A percentile compares a stretch with the other conserved stretches of the same genome.
Evolutionary conservation across 768 basidiomycete genomes (phyloP).

Genomic region (Fistulinella prunicolor): DNA sequence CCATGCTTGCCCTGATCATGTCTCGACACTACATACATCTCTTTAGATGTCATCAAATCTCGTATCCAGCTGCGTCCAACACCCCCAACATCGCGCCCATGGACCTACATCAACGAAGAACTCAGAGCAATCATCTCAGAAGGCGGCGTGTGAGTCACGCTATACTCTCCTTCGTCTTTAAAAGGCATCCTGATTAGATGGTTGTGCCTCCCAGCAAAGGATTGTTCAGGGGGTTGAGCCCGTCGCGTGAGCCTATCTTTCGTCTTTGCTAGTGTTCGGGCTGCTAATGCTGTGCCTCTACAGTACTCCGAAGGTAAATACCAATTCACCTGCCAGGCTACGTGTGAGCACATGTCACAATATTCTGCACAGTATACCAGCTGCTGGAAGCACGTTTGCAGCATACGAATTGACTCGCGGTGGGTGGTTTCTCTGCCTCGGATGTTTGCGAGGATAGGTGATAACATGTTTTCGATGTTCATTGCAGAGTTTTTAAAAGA

Average conservation of each 20-base stretch:
- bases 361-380: slow-evolving; percentile 64
- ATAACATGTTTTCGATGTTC: neutral
- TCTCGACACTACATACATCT: neutral
- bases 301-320: slow-evolving; percentile 62
- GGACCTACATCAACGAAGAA: slow-evolving; percentile 74
- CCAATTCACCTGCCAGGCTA: neutral
- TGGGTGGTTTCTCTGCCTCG: slow-evolving; percentile 24
- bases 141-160: slow-evolving; percentile 61
- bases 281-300: neutral
- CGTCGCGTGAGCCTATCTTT: slow-evolving; percentile 55
- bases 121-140: slow-evolving; percentile 64
- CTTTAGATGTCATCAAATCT: slow-evolving; percentile 84
- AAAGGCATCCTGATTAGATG: neutral
- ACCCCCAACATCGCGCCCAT: slow-evolving; percentile 72
- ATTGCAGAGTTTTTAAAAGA: slow-evolving; percentile 24
- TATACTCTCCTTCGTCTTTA: neutral
- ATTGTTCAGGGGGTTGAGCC: slow-evolving; percentile 71
- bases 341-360: neutral
- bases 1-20: neutral
- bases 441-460: neutral
- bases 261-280: too few species aligned
- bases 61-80: slow-evolving; percentile 75
- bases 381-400: slow-evolving; percentile 87
- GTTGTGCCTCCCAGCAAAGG: slow-evolving; percentile 39
- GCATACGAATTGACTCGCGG: slow-evolving; percentile 84